Conservation (phyloP, 2,329 filamentous ascomycete species). For the Aspergillus jensenii region DNA sequence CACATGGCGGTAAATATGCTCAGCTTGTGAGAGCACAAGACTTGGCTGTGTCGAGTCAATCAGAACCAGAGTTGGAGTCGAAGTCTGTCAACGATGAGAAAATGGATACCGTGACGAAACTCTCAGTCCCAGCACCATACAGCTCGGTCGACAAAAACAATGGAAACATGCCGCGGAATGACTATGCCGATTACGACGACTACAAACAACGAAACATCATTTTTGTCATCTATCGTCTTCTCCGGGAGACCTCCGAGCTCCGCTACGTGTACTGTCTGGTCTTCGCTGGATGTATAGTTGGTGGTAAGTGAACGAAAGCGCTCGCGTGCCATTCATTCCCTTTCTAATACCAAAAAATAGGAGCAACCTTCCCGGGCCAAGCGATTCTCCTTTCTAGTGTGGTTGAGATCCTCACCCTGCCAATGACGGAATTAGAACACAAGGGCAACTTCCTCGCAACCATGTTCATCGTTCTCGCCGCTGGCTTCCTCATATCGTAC, state of each 20-base stretch:
- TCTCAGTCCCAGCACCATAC: not conserved
- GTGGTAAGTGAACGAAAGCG: not conserved
- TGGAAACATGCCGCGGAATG: too few relatives aligned
- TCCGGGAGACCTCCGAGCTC: too few relatives aligned
- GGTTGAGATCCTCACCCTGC: constrained; percentile 69
- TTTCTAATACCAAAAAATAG: too few relatives aligned
- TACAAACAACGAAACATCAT: too few relatives aligned
- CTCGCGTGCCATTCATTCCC: constrained; percentile 58
- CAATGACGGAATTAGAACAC: constrained; percentile 55
- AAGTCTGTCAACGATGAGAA: not conserved
- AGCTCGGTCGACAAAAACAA: not conserved
- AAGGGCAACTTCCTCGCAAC: constrained; percentile 81
- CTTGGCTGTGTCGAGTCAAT: constrained; percentile 52
- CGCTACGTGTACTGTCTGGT: too few relatives aligned
- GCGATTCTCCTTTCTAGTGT: constrained; percentile 87
- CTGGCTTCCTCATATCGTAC: constrained; percentile 35
- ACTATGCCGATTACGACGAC: too few relatives aligned
- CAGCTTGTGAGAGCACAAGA: constrained; percentile 86
- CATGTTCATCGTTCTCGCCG: constrained; percentile 81
- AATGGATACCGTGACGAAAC: not conserved
- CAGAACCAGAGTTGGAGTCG: constrained; percentile 9
- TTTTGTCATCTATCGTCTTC: too few relatives aligned
- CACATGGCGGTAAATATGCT: constrained; percentile 70
- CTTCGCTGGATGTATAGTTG: too few relatives aligned
- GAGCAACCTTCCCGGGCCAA: constrained; percentile 71